phyloP scores from a whole-genome alignment of 768 basidiomycete genomes.

The Mycena amicta region DNA sequence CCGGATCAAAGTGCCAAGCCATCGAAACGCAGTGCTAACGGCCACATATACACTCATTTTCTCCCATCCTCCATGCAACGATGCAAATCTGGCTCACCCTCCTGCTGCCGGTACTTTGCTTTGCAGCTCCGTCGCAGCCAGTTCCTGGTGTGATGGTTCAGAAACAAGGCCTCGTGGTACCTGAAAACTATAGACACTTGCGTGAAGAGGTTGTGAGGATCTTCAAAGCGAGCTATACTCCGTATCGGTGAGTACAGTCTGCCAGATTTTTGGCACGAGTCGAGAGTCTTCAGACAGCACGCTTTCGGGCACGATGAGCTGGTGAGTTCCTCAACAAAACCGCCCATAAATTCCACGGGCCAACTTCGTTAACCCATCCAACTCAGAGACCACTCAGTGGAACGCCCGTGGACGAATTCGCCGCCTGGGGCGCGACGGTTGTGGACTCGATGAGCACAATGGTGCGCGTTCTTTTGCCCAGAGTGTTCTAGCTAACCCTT shows the following conservation, averaged over 20 bases:
- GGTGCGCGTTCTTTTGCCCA: too few relatives aligned
- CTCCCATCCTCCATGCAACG: not conserved
- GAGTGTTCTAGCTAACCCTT: not conserved
- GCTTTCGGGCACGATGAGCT: slow-evolving; percentile 55
- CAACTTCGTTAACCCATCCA: not conserved
- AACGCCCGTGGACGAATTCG: slow-evolving; percentile 1
- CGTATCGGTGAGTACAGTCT: slow-evolving; percentile 47
- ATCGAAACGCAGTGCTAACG: too few relatives aligned
- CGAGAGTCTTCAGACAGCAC: slow-evolving; percentile 44
- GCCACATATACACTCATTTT: not conserved
- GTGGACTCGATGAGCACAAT: slow-evolving; percentile 50
- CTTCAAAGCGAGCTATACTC: slow-evolving; percentile 44
- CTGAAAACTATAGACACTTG: slow-evolving; percentile 35
- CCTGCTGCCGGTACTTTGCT: not conserved
- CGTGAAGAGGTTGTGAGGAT: slow-evolving; percentile 40
- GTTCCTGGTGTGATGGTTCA: slow-evolving; percentile 37
- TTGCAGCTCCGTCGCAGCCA: slow-evolving; percentile 16
- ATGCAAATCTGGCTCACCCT: not conserved
- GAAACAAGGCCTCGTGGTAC: slow-evolving; percentile 37
- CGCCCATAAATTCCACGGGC: too few relatives aligned
- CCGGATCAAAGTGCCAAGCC: not conserved
- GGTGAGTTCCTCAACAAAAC: slow-evolving; percentile 11
- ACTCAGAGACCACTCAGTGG: not conserved
- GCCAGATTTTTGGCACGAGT: too few relatives aligned
- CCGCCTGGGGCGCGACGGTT: slow-evolving; percentile 29